phyloP scores from a whole-genome alignment of 305 asterid species.

The Rubia tinctorum region DNA sequence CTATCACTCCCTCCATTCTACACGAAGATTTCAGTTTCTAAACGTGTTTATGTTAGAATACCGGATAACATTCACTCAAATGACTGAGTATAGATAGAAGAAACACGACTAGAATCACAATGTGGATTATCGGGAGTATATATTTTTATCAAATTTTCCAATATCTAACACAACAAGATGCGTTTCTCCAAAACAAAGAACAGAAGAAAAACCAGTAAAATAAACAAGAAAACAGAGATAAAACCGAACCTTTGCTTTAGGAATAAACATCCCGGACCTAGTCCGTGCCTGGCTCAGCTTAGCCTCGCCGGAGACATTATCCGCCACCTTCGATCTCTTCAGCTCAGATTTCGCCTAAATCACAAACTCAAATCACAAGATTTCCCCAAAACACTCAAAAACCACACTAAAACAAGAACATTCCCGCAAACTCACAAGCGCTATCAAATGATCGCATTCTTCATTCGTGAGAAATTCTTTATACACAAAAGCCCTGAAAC shows the following conservation, averaged over 20 bases:
- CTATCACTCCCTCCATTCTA: neutral
- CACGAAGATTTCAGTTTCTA: neutral
- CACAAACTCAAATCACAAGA: slow-evolving; percentile 16
- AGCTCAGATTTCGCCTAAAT: slow-evolving; percentile 80
- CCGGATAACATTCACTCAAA: neutral
- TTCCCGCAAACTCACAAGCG: slow-evolving; percentile 54
- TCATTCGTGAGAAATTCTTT: slow-evolving; percentile 81
- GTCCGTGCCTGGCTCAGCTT: slow-evolving; percentile 82
- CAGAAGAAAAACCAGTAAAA: neutral
- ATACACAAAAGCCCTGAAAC: slow-evolving; percentile 81
- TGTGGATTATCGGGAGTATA: neutral
- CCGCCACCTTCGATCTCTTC: slow-evolving; percentile 91
- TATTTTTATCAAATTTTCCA: neutral
- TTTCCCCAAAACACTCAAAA: neutral
- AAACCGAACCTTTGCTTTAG: slow-evolving; percentile 65
- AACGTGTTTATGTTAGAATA: neutral
- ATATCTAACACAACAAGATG: neutral
- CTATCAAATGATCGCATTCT: slow-evolving; percentile 82
- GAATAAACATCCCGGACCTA: slow-evolving; percentile 93
- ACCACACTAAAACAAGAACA: neutral
- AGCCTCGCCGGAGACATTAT: slow-evolving; percentile 64
- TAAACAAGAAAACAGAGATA: neutral
- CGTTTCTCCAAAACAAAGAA: neutral
- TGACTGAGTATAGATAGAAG: neutral
- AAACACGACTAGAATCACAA: neutral